Evolutionary conservation across 1,139 yeast genomes (phyloP).

Genomic region (Nakaseomyces bracarensis): DNA sequence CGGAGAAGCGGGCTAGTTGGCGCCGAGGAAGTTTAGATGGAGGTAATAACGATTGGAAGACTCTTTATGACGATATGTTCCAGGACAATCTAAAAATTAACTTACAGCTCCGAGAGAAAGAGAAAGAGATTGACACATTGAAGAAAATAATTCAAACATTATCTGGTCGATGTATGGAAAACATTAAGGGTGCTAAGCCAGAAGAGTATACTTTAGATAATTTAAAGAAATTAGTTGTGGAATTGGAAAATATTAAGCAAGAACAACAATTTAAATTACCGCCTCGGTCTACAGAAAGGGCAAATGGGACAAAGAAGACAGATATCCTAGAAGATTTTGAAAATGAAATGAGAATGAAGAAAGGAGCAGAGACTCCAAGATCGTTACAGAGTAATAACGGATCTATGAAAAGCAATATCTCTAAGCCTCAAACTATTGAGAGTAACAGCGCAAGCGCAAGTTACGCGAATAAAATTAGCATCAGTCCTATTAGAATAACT

Average conservation of each 20-base stretch:
- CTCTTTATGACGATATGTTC: constrained; percentile 27
- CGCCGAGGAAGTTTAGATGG: constrained; percentile 5
- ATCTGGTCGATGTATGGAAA: constrained; percentile 8
- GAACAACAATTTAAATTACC: constrained; percentile 21
- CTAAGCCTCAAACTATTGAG: constrained; percentile 4
- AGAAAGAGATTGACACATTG: constrained; percentile 23
- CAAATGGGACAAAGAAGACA: constrained; percentile 15
- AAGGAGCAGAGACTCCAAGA: constrained; percentile 8
- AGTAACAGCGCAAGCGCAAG: neutral
- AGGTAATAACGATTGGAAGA: constrained; percentile 11
- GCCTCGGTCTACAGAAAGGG: constrained; percentile 28
- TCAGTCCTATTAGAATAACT: constrained; percentile 2
- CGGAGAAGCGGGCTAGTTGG: constrained; percentile 6
- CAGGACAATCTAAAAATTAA: constrained; percentile 27
- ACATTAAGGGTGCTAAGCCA: neutral
- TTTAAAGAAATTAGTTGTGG: constrained; percentile 12
- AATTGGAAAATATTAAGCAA: constrained; percentile 7
- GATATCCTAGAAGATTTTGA: constrained; percentile 11
- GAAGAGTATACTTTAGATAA: constrained; percentile 10
- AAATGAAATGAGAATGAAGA: constrained; percentile 6
- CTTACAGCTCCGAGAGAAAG: constrained; percentile 22
- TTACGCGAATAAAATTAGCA: neutral
- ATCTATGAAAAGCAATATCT: constrained; percentile 1
- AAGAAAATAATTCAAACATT: constrained; percentile 19
- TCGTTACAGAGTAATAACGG: constrained; percentile 4